These are phyloP conservation scores for Nakazawaea peltata DNA, from an alignment of 805 yeast genomes.

Conservation along the genomic window DNA sequence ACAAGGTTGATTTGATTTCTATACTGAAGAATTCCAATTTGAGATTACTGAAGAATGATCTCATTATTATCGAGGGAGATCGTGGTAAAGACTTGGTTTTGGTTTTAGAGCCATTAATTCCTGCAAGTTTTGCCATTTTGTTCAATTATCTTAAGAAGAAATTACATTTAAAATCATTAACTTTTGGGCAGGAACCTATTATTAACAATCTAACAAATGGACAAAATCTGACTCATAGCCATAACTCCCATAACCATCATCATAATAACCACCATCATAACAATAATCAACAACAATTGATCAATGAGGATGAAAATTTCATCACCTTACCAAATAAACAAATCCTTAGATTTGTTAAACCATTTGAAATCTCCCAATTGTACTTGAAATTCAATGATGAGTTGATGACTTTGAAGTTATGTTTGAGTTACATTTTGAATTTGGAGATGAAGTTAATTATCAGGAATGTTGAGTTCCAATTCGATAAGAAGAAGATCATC, in stretches of 20 bases:
- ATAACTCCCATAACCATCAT: background rate
- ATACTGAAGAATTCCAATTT: constrained; percentile 60
- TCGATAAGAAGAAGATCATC: constrained; percentile 69
- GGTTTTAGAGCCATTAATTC: constrained; percentile 59
- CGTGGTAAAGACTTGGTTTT: constrained; percentile 74
- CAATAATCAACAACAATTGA: constrained; percentile 17
- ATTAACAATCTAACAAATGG: constrained; percentile 16
- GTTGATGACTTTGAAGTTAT: constrained; percentile 59
- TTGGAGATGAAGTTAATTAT: constrained; percentile 45
- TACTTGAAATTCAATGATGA: constrained; percentile 64
- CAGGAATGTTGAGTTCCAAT: constrained; percentile 74
- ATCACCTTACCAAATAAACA: constrained; percentile 74
- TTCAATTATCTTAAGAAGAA: constrained; percentile 69
- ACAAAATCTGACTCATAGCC: constrained; percentile 15
- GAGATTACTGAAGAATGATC: constrained; percentile 47
- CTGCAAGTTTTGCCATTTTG: constrained; percentile 57
- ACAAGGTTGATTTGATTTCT: constrained; percentile 57
- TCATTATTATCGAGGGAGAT: constrained; percentile 78
- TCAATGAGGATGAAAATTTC: constrained; percentile 50
- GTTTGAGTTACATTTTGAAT: constrained; percentile 35
- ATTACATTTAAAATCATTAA: constrained; percentile 51
- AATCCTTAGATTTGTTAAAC: constrained; percentile 67
- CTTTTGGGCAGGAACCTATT: constrained; percentile 23
- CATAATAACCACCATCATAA: constrained; percentile 7
- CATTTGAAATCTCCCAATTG: constrained; percentile 56